Percentiles rank a stretch among this genome's conserved stretches.
phyloP scores from a whole-genome alignment of 805 yeast genomes.

The Candida ficus region DNA sequence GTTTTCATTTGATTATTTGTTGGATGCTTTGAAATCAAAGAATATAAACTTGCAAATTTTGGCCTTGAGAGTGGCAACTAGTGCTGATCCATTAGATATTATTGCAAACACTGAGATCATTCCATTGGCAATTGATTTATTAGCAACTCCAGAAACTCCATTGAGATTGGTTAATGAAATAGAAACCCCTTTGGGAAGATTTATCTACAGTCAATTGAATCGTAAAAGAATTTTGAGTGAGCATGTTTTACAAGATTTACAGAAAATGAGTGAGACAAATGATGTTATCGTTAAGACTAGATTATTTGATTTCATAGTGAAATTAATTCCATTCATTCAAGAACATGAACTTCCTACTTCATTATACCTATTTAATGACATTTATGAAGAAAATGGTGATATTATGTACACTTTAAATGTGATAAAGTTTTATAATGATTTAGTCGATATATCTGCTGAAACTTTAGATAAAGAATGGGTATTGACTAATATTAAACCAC shows the following conservation, averaged over 20 bases:
- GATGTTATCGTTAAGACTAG: slow-evolving; percentile 10
- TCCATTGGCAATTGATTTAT: slow-evolving; percentile 8
- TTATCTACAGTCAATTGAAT: slow-evolving; percentile 15
- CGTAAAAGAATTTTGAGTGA: slow-evolving; percentile 18
- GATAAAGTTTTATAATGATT: slow-evolving; percentile 17
- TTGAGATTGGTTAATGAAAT: slow-evolving; percentile 17
- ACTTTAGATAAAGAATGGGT: slow-evolving; percentile 17
- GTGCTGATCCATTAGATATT: slow-evolving; percentile 21
- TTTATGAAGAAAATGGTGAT: slow-evolving; percentile 10
- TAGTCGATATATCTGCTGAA: slow-evolving; percentile 13
- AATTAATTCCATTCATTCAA: slow-evolving; percentile 11
- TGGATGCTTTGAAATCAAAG: slow-evolving; percentile 17
- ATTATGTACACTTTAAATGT: slow-evolving; percentile 12
- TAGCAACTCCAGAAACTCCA: slow-evolving; percentile 6
- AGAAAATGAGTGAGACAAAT: slow-evolving; percentile 6
- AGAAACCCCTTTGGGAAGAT: slow-evolving; percentile 13
- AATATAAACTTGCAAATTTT: slow-evolving; percentile 16
- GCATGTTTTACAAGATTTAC: slow-evolving; percentile 6
- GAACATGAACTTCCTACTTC: slow-evolving; percentile 14
- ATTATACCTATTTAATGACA: slow-evolving; percentile 11
- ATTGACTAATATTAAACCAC: slow-evolving; percentile 7
- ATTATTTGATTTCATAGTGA: slow-evolving; percentile 10
- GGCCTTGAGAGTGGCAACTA: slow-evolving; percentile 18
- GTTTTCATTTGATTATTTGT: slow-evolving; percentile 14
- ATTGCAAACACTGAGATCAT: slow-evolving; percentile 21